Base-by-base conservation (phyloP, 768 basidiomycete species). In the Boletus edulis region DNA sequence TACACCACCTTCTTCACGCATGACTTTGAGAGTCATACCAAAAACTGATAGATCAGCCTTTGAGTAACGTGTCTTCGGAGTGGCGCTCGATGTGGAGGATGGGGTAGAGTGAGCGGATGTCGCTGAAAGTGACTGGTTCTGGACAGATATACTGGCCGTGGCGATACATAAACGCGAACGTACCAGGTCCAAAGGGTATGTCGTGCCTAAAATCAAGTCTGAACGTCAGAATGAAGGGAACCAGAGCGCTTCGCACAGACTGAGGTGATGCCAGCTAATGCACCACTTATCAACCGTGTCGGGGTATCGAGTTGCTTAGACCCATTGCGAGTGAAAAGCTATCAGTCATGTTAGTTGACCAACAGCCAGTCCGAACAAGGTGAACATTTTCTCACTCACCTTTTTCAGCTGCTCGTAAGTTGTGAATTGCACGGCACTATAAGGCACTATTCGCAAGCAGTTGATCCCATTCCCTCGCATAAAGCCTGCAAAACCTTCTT, bases 381-480 rank as follows among this genome's bases (percentile, higher is more conserved):
- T 20, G 35, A 38, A 42, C 15, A 15, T 18, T 18, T 17, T 27
- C 34, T 49, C 49, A 46, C 75, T 58, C 52, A 87, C 91, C 77
- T 87, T 91, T 72, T 97, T 97, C 43, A 96, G 73, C 55, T 90
- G 89, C 67, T 96, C 94, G 61, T 97, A 97, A 3, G 90, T 87
- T 4, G 87, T 87, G 69, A 91, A 91, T 63, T 91, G 89, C 18
- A 91, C 89, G 44, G 89, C 86, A 65, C 89, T 89, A 44, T 98
- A 98, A 13, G 96, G 96, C 61, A 97, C 85, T 62, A 98, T 98
- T 54, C 96, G 81, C 63, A 94, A 63, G 72, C 91, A 93, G 73
- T 94, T 95, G 68, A 95, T 88, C 39, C 86, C 84, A 65, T 98
- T 98, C 4, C 96, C 96, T 61, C 91, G 79, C 94, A 98, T 94